Base-by-base conservation (phyloP, 768 basidiomycete genomes). In the Lactifluus rugatus region DNA sequence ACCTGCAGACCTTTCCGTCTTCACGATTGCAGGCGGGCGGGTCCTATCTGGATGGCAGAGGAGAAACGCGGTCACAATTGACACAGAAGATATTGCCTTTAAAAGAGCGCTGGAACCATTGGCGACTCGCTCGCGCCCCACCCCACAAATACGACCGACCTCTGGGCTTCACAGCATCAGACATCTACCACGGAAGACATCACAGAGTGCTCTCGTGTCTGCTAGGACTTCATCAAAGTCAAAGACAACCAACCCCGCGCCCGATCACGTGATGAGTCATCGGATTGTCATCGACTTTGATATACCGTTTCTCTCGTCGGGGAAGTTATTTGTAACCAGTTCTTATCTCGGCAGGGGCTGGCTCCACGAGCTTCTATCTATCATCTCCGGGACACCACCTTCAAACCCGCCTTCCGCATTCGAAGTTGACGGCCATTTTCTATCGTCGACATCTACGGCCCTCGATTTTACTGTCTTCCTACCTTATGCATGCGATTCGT, bases 301-400 rank as follows among this genome's bases (percentile, higher is more conserved):
- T 28, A 75, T 89, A 13, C 67, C 68, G 3, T 70, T 71, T 31
- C 69, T 88, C 6, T 74, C 73, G 23, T 73, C 78, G 3, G 84
- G 82, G 3, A 69, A 79, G 36, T 74, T 74, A 36, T 84, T 91
- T 62, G 67, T 65, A 1, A 39, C 70, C 2, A 70, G 74, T 9
- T 80, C 83, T 6, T 85, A 82, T 61, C 75, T 84, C 45, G 78
- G 76, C 8, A 81, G 74, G 57, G 85, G 87, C 0, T 74, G 77
- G 65, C 77, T 93, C 17, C 68, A 75, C 56, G 80, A 85, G 23
- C 74, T 90, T 16, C 58, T 83, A 48, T 65, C 73, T n/a, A 51
- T 75, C 51, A 60, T 76, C 19, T 67, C 69, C 21, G 66, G 69
- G 31, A 56, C 60, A 7, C 57, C 63, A 5, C 68, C 72, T 25